A percentile compares a stretch with the other conserved stretches of the same genome.
Evolutionary conservation across 2,329 filamentous ascomycete genomes (phyloP).

Genomic region (Pseudocercospora eumusae): DNA sequence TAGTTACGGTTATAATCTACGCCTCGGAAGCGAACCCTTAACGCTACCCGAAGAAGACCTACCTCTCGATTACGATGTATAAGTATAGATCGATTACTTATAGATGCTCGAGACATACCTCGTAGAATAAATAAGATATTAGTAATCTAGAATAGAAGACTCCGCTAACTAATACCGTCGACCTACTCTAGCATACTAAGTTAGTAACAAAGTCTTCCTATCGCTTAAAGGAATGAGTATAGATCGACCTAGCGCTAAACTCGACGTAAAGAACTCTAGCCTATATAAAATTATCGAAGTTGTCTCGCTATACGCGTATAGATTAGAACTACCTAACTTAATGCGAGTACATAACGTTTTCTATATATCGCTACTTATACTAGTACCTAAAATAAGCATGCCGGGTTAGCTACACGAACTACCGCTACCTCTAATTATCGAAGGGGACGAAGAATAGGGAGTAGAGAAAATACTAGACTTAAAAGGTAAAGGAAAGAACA

Average conservation of each 20-base stretch:
- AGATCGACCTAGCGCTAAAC: neutral
- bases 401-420: neutral
- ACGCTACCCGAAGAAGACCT: neutral
- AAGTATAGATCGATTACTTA: neutral
- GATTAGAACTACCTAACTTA: neutral
- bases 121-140: neutral
- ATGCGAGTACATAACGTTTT: neutral
- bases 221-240: neutral
- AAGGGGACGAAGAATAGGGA: neutral
- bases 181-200: neutral
- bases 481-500: neutral
- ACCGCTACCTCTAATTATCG: neutral
- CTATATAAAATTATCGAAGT: constrained; percentile 2
- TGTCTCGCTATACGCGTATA: neutral
- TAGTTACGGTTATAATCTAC: neutral
- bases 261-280: neutral
- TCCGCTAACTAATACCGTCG: neutral
- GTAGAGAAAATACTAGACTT: neutral
- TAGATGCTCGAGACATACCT: neutral
- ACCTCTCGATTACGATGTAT: neutral
- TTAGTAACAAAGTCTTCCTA: neutral
- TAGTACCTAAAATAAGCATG: neutral
- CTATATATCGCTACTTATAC: neutral
- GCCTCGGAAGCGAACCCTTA: neutral
- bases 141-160: neutral